Percentiles rank a stretch among this genome's conserved stretches.
Evolutionary conservation across 768 basidiomycete genomes (phyloP).

Genomic region (Xerocomellus amylosporus): DNA sequence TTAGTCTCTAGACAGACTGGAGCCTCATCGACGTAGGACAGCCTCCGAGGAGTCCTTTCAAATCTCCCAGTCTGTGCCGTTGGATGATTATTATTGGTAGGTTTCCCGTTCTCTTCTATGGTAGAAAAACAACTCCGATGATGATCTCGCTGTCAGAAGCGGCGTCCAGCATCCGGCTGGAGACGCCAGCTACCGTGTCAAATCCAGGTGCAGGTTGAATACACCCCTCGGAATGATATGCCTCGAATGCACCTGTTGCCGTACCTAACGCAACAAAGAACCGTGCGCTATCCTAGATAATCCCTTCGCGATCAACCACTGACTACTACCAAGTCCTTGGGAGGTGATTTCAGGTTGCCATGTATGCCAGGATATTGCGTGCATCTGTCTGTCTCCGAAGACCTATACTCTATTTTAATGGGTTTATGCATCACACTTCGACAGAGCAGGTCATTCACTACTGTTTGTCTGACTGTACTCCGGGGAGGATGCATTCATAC

Average conservation of each 20-base stretch:
- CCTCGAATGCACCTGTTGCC: background rate
- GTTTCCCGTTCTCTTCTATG: too few species aligned
- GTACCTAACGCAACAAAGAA: background rate
- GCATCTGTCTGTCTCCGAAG: background rate
- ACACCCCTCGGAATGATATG: background rate
- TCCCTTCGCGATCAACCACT: background rate
- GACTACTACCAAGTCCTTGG: too few species aligned
- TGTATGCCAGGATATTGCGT: background rate
- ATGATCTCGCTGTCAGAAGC: background rate
- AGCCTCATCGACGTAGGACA: background rate
- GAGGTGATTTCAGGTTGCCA: background rate
- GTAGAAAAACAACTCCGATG: background rate
- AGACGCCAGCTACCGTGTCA: background rate
- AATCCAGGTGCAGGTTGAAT: background rate
- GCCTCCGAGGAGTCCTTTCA: background rate
- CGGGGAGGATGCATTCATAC: too few species aligned
- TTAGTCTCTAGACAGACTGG: background rate
- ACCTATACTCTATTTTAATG: background rate
- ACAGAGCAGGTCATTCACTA: background rate
- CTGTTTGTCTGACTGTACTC: background rate
- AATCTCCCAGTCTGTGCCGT: background rate
- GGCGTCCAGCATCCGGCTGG: background rate
- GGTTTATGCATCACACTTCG: background rate
- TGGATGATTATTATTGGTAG: background rate
- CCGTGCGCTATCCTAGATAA: background rate